Evolutionary conservation across 345 rosid species (phyloP).

Genomic region (Trapa bicornis): DNA sequence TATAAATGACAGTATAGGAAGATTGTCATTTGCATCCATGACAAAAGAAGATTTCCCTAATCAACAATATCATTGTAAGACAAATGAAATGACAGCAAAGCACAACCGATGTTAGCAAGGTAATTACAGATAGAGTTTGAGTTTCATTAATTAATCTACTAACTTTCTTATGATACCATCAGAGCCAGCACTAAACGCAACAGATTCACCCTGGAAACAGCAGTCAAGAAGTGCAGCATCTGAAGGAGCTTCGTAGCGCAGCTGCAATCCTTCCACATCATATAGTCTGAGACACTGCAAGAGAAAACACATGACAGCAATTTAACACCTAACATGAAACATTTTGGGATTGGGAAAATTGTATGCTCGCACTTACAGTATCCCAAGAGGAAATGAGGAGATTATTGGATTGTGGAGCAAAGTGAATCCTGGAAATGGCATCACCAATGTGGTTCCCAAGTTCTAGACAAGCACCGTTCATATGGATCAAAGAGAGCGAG

Average conservation of each 20-base stretch:
- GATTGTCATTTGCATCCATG: not conserved
- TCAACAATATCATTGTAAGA: not conserved
- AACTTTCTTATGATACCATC: slow-evolving; percentile 78
- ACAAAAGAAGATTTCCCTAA: not conserved
- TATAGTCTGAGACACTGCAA: slow-evolving; percentile 54
- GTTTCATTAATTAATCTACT: not conserved
- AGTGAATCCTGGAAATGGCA: slow-evolving; percentile 56
- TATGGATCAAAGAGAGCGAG: not conserved
- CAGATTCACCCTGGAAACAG: slow-evolving; percentile 51
- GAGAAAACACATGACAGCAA: not conserved
- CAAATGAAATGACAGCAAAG: not conserved
- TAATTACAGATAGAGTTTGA: not conserved
- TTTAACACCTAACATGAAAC: not conserved
- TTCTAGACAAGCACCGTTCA: slow-evolving; percentile 24
- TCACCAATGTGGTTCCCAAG: slow-evolving; percentile 47
- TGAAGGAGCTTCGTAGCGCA: slow-evolving; percentile 35
- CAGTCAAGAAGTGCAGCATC: slow-evolving; percentile 68
- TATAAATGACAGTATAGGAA: not conserved
- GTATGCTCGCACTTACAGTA: slow-evolving; percentile 35
- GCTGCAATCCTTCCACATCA: slow-evolving; percentile 49
- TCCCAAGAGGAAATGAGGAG: slow-evolving; percentile 93
- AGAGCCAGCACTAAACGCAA: slow-evolving; percentile 43
- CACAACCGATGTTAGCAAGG: not conserved
- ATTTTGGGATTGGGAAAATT: not conserved
- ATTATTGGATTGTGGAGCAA: slow-evolving; percentile 62